Conservation (phyloP, 2,329 filamentous ascomycete species). For the Fusarium pininemorale region DNA sequence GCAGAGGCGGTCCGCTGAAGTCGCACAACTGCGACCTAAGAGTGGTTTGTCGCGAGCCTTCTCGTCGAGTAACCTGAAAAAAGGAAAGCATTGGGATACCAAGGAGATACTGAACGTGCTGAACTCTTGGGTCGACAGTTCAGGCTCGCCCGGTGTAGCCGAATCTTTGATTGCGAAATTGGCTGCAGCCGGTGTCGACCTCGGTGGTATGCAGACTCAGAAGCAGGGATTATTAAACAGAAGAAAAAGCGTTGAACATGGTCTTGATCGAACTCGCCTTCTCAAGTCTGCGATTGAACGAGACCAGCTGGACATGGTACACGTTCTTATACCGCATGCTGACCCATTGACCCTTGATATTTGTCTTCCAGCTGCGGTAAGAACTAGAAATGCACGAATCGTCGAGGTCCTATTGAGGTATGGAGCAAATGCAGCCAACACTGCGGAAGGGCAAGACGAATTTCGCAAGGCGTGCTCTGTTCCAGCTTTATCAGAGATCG, state of each 20-base stretch:
- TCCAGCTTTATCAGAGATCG: conserved; percentile 56
- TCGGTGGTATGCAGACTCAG: conserved; percentile 59
- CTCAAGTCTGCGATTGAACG: conserved; percentile 61
- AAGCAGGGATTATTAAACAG: conserved; percentile 59
- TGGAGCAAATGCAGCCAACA: conserved; percentile 59
- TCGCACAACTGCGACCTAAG: conserved; percentile 50
- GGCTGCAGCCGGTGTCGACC: conserved; percentile 58
- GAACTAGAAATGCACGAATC: conserved; percentile 53
- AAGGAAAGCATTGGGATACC: conserved; percentile 62
- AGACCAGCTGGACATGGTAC: conserved; percentile 61
- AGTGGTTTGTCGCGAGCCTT: conserved; percentile 52
- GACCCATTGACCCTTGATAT: conserved; percentile 61
- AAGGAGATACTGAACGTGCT: conserved; percentile 63
- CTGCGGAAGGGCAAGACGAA: conserved; percentile 60
- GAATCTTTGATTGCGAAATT: conserved; percentile 64
- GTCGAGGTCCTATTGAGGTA: conserved; percentile 60
- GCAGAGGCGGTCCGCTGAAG: conserved; percentile 53
- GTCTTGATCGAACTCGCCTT: conserved; percentile 59
- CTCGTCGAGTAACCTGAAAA: conserved; percentile 52
- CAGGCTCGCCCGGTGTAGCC: conserved; percentile 63
- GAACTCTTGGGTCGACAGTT: conserved; percentile 57
- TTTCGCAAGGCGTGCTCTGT: conserved; percentile 61
- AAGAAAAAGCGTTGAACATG: conserved; percentile 59
- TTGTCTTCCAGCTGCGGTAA: conserved; percentile 60
- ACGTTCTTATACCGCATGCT: conserved; percentile 63